Conservation (phyloP, 768 basidiomycete species). For the Tricholoma bakamatsutake region DNA sequence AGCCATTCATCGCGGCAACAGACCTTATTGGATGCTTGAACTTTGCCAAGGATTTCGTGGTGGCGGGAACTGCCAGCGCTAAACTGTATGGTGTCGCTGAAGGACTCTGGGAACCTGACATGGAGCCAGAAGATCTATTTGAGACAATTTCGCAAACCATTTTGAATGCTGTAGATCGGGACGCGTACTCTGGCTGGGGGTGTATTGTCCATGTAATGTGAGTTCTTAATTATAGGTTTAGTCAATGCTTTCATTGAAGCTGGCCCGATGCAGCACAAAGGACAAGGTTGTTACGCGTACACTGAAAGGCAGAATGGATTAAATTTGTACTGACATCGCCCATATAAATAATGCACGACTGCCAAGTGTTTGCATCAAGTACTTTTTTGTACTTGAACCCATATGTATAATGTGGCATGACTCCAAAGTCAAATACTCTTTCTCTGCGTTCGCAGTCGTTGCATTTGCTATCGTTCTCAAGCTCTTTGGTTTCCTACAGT, state of each 20-base stretch:
- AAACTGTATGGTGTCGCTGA: constrained; percentile 98
- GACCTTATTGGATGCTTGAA: constrained; percentile 93
- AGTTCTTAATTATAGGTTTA: constrained; percentile 26
- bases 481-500: neutral
- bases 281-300: constrained; percentile 78
- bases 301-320: constrained; percentile 91
- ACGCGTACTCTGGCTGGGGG: constrained; percentile 97
- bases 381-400: too few species aligned
- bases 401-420: too few species aligned
- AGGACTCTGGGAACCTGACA: constrained; percentile 95
- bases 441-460: neutral
- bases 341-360: too few species aligned
- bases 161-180: constrained; percentile 91
- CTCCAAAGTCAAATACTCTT: neutral
- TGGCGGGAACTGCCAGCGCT: constrained; percentile 85
- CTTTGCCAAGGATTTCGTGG: constrained; percentile 95
- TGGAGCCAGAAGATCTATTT: constrained; percentile 94
- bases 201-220: constrained; percentile 93
- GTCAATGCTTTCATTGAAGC: neutral
- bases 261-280: constrained; percentile 46
- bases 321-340: constrained; percentile 7
- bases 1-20: constrained; percentile 92
- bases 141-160: constrained; percentile 97
- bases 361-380: too few species aligned
- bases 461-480: neutral